Conservation (phyloP, 2,329 filamentous ascomycete genomes). For the Neonectria neomacrospora region DNA sequence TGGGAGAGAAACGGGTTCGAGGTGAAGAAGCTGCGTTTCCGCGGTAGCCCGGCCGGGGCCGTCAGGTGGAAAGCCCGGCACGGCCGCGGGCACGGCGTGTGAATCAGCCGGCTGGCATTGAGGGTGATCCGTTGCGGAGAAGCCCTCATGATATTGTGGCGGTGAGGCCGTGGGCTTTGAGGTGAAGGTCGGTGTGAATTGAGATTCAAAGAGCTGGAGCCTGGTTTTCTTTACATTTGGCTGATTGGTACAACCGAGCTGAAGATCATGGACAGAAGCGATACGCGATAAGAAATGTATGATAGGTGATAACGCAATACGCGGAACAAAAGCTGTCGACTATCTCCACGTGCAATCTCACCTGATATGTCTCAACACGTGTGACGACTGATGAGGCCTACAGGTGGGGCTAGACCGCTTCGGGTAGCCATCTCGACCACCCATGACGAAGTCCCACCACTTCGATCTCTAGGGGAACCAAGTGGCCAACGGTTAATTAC, state of each 20-base stretch:
- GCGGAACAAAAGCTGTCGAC: not conserved
- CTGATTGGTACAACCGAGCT: not conserved
- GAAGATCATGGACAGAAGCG: not conserved
- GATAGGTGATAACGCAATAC: not conserved
- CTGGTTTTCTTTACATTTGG: constrained; percentile 1
- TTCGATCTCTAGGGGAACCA: constrained; percentile 44
- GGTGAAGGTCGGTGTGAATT: not conserved
- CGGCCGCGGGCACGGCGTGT: constrained; percentile 45
- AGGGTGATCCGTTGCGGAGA: constrained; percentile 48
- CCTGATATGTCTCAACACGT: constrained; percentile 20
- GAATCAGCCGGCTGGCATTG: constrained; percentile 46
- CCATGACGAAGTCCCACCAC: constrained; percentile 47
- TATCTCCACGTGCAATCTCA: constrained; percentile 31
- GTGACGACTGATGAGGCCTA: constrained; percentile 29
- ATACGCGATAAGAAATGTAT: not conserved
- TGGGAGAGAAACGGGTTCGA: constrained; percentile 68
- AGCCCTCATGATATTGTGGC: constrained; percentile 47
- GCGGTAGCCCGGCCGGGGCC: constrained; percentile 56
- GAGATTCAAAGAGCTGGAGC: constrained; percentile 16
- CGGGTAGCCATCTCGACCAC: constrained; percentile 38
- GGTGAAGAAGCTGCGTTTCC: constrained; percentile 73
- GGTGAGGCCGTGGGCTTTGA: constrained; percentile 37
- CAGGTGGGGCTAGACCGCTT: constrained; percentile 39
- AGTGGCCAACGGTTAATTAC: constrained; percentile 45
- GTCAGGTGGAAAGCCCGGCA: constrained; percentile 60